phyloP scores from a whole-genome alignment of 352 stramenopile genomes.

The Globisporangium nunn region DNA sequence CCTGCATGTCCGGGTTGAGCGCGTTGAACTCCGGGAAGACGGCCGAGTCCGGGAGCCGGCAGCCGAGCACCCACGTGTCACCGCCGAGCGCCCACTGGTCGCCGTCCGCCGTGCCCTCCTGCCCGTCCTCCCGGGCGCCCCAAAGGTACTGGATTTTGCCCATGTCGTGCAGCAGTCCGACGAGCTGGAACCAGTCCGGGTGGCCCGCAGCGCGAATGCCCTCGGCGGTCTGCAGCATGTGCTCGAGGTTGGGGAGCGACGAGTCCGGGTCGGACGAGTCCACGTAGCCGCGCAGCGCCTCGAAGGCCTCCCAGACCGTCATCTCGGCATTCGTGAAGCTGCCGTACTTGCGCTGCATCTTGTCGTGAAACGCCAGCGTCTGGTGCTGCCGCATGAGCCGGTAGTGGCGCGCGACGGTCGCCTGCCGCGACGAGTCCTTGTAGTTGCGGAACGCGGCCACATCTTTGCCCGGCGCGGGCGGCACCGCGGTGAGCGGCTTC shows the following conservation, averaged over 20 bases:
- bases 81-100: conserved; percentile 91
- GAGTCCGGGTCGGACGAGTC: conserved; percentile 92
- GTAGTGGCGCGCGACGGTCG: conserved; percentile 70
- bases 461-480: conserved; percentile 38
- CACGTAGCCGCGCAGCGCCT: conserved; percentile 86
- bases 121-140: conserved; percentile 74
- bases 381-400: conserved; percentile 69
- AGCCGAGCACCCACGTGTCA: conserved; percentile 91
- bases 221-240: conserved; percentile 93
- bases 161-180: conserved; percentile 91
- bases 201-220: conserved; percentile 84
- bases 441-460: conserved; percentile 78
- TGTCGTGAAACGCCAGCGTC: conserved; percentile 58
- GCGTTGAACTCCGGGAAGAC: conserved; percentile 89
- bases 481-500: background rate
- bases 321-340: conserved; percentile 76
- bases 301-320: conserved; percentile 90
- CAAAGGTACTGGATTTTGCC: conserved; percentile 94
- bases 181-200: conserved; percentile 91
- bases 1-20: conserved; percentile 87
- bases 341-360: conserved; percentile 69
- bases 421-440: conserved; percentile 58
- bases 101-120: conserved; percentile 81
- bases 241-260: conserved; percentile 86
- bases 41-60: conserved; percentile 79